Evolutionary conservation across 192 early-diverging fungal species (phyloP).

Genomic region (Gigaspora rosea): DNA sequence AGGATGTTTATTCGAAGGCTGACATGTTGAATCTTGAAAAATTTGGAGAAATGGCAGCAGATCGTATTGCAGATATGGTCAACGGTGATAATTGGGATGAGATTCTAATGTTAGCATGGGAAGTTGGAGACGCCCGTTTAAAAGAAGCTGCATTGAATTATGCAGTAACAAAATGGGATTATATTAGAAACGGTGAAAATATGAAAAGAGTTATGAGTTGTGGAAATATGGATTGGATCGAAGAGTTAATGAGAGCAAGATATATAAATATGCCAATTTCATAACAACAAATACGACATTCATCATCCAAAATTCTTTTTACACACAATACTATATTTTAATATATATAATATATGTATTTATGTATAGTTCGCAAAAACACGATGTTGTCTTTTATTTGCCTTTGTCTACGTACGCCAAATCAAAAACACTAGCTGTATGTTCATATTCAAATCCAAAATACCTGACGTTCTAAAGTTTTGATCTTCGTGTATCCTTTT

Average conservation of each 20-base stretch:
- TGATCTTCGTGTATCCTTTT: no score
- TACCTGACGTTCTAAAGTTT: no score
- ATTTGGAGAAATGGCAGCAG: slow-evolving; percentile 25
- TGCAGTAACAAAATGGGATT: slow-evolving; percentile 29
- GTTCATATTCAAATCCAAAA: no score
- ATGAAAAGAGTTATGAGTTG: slow-evolving; percentile 30
- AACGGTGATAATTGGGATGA: slow-evolving; percentile 32
- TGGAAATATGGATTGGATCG: slow-evolving; percentile 34
- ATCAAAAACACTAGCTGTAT: no score
- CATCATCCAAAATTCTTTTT: no score
- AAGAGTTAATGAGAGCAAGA: slow-evolving; percentile 28
- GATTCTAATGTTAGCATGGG: slow-evolving; percentile 30
- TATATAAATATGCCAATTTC: slow-evolving; percentile 17
- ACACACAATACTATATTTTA: no score
- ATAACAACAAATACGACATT: no score
- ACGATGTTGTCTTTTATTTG: no score
- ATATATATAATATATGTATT: no score
- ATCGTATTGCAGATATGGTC: slow-evolving; percentile 27
- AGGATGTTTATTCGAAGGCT: slow-evolving; percentile 33
- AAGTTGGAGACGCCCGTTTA: slow-evolving; percentile 24
- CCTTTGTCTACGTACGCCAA: no score
- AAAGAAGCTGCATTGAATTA: slow-evolving; percentile 27
- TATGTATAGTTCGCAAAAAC: no score
- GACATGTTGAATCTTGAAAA: slow-evolving; percentile 32
- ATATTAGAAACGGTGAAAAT: slow-evolving; percentile 23